phyloP scores from a whole-genome alignment of 768 basidiomycete genomes.

The Leccinum aurantiacum region DNA sequence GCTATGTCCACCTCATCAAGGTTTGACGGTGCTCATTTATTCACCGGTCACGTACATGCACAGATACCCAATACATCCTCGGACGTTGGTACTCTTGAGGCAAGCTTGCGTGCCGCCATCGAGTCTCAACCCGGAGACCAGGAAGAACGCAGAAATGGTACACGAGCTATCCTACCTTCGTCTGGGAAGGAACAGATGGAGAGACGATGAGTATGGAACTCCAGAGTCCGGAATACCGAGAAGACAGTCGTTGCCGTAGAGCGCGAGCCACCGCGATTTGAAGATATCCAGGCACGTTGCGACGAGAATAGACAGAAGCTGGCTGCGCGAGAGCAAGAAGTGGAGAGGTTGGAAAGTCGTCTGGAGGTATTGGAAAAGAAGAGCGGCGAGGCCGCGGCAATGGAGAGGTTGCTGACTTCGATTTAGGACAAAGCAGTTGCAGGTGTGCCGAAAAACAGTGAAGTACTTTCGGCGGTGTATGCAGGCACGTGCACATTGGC shows the following conservation, averaged over 20 bases:
- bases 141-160: constrained; percentile 61
- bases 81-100: constrained; percentile 57
- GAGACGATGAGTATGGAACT: constrained; percentile 62
- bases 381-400: constrained; percentile 42
- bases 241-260: constrained; percentile 62
- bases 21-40: constrained; percentile 83
- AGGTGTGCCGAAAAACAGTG: constrained; percentile 44
- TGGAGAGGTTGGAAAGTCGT: constrained; percentile 40
- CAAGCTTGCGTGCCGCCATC: constrained; percentile 61
- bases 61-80: constrained; percentile 48
- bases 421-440: constrained; percentile 32
- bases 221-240: constrained; percentile 49
- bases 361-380: constrained; percentile 44
- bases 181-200: constrained; percentile 68
- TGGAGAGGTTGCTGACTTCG: constrained; percentile 40
- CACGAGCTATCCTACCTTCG: constrained; percentile 61
- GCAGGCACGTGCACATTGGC: constrained; percentile 36
- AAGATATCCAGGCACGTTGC: constrained; percentile 47
- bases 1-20: constrained; percentile 46
- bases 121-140: constrained; percentile 56
- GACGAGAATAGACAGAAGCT: constrained; percentile 41
- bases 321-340: constrained; percentile 37
- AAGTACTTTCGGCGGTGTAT: constrained; percentile 40
- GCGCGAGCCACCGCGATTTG: constrained; percentile 51
- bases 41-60: constrained; percentile 76